Conservation (phyloP, 305 asterid species). For the Solanum hybrid region DNA sequence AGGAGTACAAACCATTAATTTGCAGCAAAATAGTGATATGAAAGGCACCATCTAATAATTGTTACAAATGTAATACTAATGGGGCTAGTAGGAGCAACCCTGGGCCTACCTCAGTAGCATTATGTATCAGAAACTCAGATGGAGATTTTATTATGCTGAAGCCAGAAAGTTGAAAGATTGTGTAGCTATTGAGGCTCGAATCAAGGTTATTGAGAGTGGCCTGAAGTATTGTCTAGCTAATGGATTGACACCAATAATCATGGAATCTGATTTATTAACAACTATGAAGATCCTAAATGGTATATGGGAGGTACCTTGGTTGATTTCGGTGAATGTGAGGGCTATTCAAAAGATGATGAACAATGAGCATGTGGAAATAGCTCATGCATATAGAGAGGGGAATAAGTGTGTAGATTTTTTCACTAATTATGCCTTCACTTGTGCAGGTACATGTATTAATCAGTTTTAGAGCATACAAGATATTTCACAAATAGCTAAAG, state of each 20-base stretch:
- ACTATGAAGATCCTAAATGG: neutral
- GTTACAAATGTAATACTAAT: too few relatives aligned
- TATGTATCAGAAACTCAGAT: neutral
- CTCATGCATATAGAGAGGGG: neutral
- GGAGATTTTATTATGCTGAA: neutral
- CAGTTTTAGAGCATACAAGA: neutral
- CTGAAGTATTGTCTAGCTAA: neutral
- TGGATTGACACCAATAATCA: neutral
- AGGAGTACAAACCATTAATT: too few relatives aligned
- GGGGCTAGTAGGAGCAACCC: neutral
- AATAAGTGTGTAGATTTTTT: too few relatives aligned
- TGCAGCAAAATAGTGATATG: too few relatives aligned
- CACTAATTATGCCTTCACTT: neutral
- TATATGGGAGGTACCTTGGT: neutral
- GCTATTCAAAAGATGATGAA: neutral
- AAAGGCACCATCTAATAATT: too few relatives aligned
- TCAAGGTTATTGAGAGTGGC: neutral
- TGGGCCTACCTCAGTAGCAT: neutral
- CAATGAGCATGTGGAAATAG: neutral
- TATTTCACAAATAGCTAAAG: neutral
- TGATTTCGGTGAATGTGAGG: neutral
- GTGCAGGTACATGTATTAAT: neutral
- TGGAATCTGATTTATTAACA: neutral
- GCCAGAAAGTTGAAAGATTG: neutral
- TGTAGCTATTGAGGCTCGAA: neutral